phyloP scores from a whole-genome alignment of 2,329 filamentous ascomycete species.

The Penicillium sp. region DNA sequence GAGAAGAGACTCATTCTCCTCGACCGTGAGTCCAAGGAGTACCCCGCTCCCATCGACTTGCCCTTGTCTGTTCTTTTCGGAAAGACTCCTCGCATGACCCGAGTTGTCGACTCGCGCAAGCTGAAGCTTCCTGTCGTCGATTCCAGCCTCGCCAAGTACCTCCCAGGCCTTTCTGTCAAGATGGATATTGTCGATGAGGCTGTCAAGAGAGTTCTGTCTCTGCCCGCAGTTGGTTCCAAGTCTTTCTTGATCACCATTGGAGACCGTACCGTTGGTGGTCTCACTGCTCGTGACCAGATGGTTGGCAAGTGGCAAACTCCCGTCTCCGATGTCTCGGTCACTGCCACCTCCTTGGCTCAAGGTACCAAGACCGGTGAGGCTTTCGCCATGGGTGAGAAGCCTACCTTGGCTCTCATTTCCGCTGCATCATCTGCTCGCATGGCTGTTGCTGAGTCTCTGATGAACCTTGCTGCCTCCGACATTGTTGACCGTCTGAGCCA shows the following conservation, averaged over 20 bases:
- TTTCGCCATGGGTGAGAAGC: constrained; percentile 97
- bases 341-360: constrained; percentile 73
- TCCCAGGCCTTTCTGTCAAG: constrained; percentile 57
- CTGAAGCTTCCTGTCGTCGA: constrained; percentile 72
- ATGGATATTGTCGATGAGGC: constrained; percentile 65
- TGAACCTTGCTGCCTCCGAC: constrained; percentile 86
- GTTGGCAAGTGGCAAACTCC: constrained; percentile 96
- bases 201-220: constrained; percentile 74
- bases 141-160: constrained; percentile 67
- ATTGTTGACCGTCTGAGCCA: constrained; percentile 72
- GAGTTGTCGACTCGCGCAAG: constrained; percentile 71
- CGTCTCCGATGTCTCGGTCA: constrained; percentile 91
- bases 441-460: constrained; percentile 90
- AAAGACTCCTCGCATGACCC: constrained; percentile 78
- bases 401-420: constrained; percentile 84
- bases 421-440: constrained; percentile 89
- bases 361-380: constrained; percentile 82
- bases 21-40: constrained; percentile 74
- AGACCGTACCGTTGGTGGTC: constrained; percentile 85
- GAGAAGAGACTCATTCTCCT: constrained; percentile 75
- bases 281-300: constrained; percentile 90
- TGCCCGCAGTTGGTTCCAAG: constrained; percentile 94
- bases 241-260: constrained; percentile 96
- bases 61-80: constrained; percentile 89
- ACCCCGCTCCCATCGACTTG: constrained; percentile 80